Base-by-base conservation (phyloP, 2,329 filamentous ascomycete genomes). In the Diaporthe destruens region DNA sequence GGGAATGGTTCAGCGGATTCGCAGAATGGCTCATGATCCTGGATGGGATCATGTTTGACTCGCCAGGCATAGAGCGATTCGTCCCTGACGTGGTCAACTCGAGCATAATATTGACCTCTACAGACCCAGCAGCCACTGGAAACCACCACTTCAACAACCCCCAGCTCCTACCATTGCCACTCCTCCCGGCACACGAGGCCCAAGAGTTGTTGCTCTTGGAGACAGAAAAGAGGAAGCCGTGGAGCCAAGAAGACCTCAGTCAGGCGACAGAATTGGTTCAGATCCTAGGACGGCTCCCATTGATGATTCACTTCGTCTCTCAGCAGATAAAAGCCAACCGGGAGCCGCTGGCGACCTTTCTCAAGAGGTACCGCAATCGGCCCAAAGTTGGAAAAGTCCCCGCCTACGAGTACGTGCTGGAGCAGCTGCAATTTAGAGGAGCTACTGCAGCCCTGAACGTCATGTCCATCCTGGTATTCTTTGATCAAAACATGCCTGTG, bases 21-120 rank as follows among this genome's bases (percentile, higher is more conserved):
- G 84, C 89, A n/a, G 85, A 89, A 9, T 94, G 92, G 92, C 83
- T 94, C 1, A 80, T 94, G 36, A 85, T 93, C 1, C 86, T 93
- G 51, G 92, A 94, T 75, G 91, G 91, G 1, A 85, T 93, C 34
- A 87, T 86, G 51, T 92, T 92, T 73, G 87, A 89, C 63, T 85
- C 89, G 3, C 56, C 56, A 59, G 85, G 85, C 1, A 85, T 93
- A 32, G 82, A 85, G 61, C 82, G 86, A 49, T 92, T 91, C 74
- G 88, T 94, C n/a, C 92, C 92, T 0, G 90, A 91, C 76, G 86
- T 86, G 36, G 86, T 83, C 73, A 86, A 89, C 71, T 91, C 89
- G 18, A 90, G 88, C 76, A 86, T 93, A 61, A 91, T 94, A 34
- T 92, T 91, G 76, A 93, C 91, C 0, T 92, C 91, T 0, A 88